Percentiles rank a stretch among this genome's conserved stretches.
Conservation (phyloP, 176 grass and related monocot genomes). For the Eragrostis curvula region DNA sequence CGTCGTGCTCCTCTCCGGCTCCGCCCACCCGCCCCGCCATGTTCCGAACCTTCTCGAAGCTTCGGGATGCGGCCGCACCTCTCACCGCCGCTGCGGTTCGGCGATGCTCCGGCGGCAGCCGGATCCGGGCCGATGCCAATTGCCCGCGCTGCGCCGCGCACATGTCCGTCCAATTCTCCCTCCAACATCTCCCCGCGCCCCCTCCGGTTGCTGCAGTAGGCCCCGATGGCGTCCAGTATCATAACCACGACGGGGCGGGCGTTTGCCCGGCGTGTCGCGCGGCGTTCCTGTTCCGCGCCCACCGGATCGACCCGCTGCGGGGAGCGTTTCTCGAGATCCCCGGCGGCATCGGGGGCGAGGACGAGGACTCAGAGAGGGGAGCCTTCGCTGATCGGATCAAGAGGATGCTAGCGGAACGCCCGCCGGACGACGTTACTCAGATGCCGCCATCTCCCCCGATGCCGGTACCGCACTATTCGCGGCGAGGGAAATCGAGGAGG, state of each 20-base stretch:
- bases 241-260: conserved; percentile 51
- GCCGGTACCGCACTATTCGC: conserved; percentile 31
- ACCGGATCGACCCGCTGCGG: conserved; percentile 72
- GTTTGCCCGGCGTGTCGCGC: conserved; percentile 63
- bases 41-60: conserved; percentile 47
- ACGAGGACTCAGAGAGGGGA: conserved; percentile 23
- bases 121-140: conserved; percentile 68
- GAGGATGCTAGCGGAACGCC: conserved; percentile 54
- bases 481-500: conserved; percentile 45
- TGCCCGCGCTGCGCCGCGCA: conserved; percentile 66
- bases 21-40: conserved; percentile 12
- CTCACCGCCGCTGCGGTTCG: conserved; percentile 32
- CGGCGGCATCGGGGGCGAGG: conserved; percentile 21
- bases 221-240: background rate
- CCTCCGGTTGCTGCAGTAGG: background rate
- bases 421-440: conserved; percentile 51
- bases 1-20: background rate
- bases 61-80: conserved; percentile 52
- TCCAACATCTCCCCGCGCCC: conserved; percentile 30
- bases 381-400: conserved; percentile 47
- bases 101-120: conserved; percentile 39
- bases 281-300: conserved; percentile 64
- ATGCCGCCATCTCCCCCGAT: conserved; percentile 46
- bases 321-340: conserved; percentile 80
- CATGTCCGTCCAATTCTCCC: conserved; percentile 67